Percentiles rank a stretch among this genome's conserved stretches.
Evolutionary conservation across 2,329 filamentous ascomycete genomes (phyloP).

Genomic region (Arthroderma sp.): DNA sequence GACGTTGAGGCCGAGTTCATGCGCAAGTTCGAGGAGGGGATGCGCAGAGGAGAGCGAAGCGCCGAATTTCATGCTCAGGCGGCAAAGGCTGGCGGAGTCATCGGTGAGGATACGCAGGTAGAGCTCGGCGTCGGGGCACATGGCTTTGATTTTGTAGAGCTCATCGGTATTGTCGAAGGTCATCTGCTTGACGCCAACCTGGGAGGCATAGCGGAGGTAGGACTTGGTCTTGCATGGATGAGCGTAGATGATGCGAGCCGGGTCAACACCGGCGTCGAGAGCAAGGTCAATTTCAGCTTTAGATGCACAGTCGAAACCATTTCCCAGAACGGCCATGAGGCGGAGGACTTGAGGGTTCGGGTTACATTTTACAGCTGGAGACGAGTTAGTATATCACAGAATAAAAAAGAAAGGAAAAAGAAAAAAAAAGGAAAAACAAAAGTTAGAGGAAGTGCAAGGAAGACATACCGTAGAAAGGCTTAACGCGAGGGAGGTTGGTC

Average conservation of each 20-base stretch:
- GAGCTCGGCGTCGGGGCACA: constrained; percentile 79
- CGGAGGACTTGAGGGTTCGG: constrained; percentile 79
- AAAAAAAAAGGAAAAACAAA: constrained; percentile 11
- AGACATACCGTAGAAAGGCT: constrained; percentile 81
- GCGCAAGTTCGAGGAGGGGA: constrained; percentile 65
- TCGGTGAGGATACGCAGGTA: constrained; percentile 93
- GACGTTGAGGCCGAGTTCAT: constrained; percentile 73
- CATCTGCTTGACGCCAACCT: constrained; percentile 87
- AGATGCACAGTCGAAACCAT: constrained; percentile 95
- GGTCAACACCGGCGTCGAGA: constrained; percentile 67
- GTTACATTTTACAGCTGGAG: constrained; percentile 97
- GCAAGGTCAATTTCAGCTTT: constrained; percentile 95
- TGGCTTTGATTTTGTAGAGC: constrained; percentile 91
- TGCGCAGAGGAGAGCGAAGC: constrained; percentile 73
- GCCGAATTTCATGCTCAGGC: constrained; percentile 93
- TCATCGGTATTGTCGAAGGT: constrained; percentile 98
- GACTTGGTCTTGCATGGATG: constrained; percentile 99
- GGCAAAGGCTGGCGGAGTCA: constrained; percentile 86
- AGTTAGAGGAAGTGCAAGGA: neutral
- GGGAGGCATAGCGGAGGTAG: constrained; percentile 81
- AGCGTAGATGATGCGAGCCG: constrained; percentile 91
- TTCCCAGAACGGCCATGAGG: constrained; percentile 76
- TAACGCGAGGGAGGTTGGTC: constrained; percentile 79
- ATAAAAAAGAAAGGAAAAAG: neutral
- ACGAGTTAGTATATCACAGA: neutral